Percentiles rank a stretch among this genome's conserved stretches.
Evolutionary conservation across 768 basidiomycete genomes (phyloP).

Genomic region (Tulasnella sp.): DNA sequence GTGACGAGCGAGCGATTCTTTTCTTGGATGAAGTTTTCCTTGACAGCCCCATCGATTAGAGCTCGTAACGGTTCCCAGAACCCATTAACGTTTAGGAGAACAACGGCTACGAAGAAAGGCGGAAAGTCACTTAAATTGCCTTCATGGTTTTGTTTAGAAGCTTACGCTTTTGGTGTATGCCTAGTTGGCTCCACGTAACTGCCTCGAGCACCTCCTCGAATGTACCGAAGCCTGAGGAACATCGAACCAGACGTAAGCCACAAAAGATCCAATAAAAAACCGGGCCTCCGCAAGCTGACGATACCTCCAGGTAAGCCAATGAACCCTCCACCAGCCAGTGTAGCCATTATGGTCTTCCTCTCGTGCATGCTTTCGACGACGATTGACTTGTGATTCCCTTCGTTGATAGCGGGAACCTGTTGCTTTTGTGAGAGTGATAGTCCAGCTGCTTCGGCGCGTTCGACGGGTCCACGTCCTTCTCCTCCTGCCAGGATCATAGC

Average conservation of each 20-base stretch:
- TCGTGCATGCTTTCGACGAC: slow-evolving; percentile 82
- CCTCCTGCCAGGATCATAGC: slow-evolving; percentile 69
- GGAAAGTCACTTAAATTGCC: not conserved
- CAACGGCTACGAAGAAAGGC: slow-evolving; percentile 53
- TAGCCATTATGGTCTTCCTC: slow-evolving; percentile 88
- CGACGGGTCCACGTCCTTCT: slow-evolving; percentile 38
- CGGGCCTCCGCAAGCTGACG: not conserved
- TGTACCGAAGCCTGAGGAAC: slow-evolving; percentile 65
- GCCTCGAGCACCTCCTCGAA: slow-evolving; percentile 96
- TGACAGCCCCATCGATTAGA: slow-evolving; percentile 62
- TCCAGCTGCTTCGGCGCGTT: not conserved
- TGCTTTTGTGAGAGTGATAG: not conserved
- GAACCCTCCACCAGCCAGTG: slow-evolving; percentile 65
- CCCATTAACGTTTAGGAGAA: slow-evolving; percentile 77
- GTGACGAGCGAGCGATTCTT: slow-evolving; percentile 57
- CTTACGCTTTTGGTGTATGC: slow-evolving; percentile 80
- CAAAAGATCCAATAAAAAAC: too few species aligned
- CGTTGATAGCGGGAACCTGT: not conserved
- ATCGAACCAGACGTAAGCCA: not conserved
- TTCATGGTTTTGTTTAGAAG: not conserved
- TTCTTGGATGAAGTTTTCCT: slow-evolving; percentile 69
- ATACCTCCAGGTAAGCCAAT: slow-evolving; percentile 76
- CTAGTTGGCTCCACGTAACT: slow-evolving; percentile 90
- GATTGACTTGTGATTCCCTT: not conserved
- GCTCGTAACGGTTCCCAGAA: slow-evolving; percentile 81